phyloP scores from a whole-genome alignment of 306 rosid genomes.

The Albizia julibrissin region DNA sequence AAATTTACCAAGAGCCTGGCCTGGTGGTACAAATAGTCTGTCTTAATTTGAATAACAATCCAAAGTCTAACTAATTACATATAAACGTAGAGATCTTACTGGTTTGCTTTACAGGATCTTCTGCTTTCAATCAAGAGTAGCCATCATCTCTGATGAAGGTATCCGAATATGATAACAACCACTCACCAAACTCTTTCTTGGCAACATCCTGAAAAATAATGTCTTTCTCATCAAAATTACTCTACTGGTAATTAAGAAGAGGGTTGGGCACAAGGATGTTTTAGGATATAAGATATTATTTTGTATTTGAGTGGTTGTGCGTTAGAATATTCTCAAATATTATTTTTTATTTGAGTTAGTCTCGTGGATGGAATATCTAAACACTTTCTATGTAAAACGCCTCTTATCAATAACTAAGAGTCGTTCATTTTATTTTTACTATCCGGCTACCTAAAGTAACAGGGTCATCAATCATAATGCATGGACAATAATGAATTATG shows the following conservation, averaged over 20 bases:
- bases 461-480: neutral
- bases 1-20: slow-evolving; percentile 63
- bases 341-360: no score
- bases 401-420: no score
- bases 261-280: no score
- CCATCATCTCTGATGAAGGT: slow-evolving; percentile 42
- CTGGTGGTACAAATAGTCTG: slow-evolving; percentile 34
- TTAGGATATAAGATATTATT: no score
- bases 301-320: no score
- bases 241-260: neutral
- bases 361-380: no score
- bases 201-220: slow-evolving; percentile 55
- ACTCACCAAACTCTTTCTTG: slow-evolving; percentile 60
- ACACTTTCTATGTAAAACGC: no score
- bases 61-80: neutral
- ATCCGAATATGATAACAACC: slow-evolving; percentile 52
- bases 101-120: slow-evolving; percentile 43
- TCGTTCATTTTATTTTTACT: no score
- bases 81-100: slow-evolving; percentile 40
- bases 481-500: neutral
- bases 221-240: neutral
- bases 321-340: no score
- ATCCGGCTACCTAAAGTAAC: no score
- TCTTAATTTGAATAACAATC: neutral
- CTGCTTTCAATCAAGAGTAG: slow-evolving; percentile 37